These are phyloP conservation scores for Talaromyces verruculosus DNA, from an alignment of 2,329 filamentous ascomycete species.

Conservation along the genomic window DNA sequence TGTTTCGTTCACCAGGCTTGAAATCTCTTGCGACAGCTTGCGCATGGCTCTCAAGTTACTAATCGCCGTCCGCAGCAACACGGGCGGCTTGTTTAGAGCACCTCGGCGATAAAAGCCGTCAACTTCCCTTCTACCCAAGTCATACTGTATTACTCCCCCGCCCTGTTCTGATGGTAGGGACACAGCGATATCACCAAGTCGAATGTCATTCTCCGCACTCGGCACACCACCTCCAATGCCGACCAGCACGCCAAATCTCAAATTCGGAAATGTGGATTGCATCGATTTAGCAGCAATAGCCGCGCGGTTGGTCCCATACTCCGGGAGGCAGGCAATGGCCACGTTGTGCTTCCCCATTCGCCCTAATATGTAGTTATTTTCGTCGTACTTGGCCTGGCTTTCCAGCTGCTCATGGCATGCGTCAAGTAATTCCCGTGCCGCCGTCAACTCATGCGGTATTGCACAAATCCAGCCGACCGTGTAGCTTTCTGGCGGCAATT, in stretches of 20 bases:
- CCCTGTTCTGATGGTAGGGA: slow-evolving; percentile 23
- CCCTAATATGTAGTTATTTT: slow-evolving; percentile 11
- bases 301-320: slow-evolving; percentile 6
- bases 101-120: slow-evolving; percentile 22
- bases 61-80: slow-evolving; percentile 11
- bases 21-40: not conserved
- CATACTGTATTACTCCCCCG: slow-evolving; percentile 27
- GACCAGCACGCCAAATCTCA: slow-evolving; percentile 27
- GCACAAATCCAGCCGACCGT: slow-evolving; percentile 14
- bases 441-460: slow-evolving; percentile 1
- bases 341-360: slow-evolving; percentile 23
- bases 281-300: not conserved
- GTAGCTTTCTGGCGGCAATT: not conserved
- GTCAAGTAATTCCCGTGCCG: slow-evolving; percentile 9
- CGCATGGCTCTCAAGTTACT: slow-evolving; percentile 12
- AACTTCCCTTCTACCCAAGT: slow-evolving; percentile 26
- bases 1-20: not conserved
- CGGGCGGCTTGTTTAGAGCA: slow-evolving; percentile 24
- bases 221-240: slow-evolving; percentile 30
- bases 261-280: slow-evolving; percentile 2
- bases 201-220: slow-evolving; percentile 28
- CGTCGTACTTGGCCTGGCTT: not conserved
- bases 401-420: slow-evolving; percentile 5
- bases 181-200: slow-evolving; percentile 34
- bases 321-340: slow-evolving; percentile 23